Conservation (phyloP, 306 rosid species). For the Canavalia gladiata region DNA sequence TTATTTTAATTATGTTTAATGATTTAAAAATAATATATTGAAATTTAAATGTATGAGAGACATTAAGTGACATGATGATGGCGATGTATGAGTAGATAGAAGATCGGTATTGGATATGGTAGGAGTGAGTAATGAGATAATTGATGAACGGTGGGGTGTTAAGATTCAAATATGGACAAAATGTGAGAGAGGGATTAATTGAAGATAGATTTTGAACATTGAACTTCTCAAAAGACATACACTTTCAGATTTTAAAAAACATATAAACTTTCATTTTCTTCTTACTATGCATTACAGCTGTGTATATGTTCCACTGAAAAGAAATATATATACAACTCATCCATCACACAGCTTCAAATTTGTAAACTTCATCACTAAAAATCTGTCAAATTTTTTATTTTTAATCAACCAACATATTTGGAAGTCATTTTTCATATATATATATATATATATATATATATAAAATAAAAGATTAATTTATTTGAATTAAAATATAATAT, state of each 20-base stretch:
- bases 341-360: slow-evolving; percentile 15
- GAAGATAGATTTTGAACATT: not conserved
- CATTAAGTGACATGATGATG: slow-evolving; percentile 17
- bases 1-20: no score
- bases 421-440: no score
- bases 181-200: slow-evolving; percentile 10
- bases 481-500: no score
- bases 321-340: not conserved
- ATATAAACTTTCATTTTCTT: slow-evolving; percentile 9
- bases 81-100: slow-evolving; percentile 1
- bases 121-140: not conserved
- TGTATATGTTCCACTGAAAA: slow-evolving; percentile 5
- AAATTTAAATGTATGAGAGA: no score
- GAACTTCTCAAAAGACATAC: not conserved
- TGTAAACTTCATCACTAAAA: not conserved
- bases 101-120: slow-evolving; percentile 36
- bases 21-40: no score
- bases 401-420: no score
- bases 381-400: no score
- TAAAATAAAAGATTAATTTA: no score
- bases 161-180: not conserved
- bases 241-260: not conserved
- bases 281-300: slow-evolving; percentile 37
- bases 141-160: slow-evolving; percentile 2
- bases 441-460: no score